Conservation (phyloP, 345 rosid genomes). For the Eucalyptus cloeziana region DNA sequence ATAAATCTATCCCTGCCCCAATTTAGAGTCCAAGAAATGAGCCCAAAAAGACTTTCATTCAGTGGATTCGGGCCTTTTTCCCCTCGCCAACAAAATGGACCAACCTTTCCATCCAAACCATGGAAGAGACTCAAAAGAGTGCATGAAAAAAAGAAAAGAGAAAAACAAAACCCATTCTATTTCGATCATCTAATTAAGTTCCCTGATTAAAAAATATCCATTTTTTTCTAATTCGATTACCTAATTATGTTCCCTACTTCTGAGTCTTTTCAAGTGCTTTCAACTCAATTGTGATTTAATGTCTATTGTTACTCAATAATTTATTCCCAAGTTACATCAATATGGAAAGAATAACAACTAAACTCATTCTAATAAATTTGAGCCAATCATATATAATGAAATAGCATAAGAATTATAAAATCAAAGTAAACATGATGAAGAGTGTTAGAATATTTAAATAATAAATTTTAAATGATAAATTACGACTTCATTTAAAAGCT, state of each 20-base stretch:
- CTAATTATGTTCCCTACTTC: neutral
- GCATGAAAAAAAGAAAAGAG: neutral
- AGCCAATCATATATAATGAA: no score
- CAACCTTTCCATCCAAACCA: neutral
- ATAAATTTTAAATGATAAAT: no score
- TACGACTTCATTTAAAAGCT: fast-evolving
- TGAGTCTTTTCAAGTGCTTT: no score
- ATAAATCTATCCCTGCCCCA: neutral
- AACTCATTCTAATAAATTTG: no score
- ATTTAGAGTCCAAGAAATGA: neutral
- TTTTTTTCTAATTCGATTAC: neutral
- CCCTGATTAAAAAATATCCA: neutral
- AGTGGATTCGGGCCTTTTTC: neutral
- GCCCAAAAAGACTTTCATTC: neutral
- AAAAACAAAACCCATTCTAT: neutral
- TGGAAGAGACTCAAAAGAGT: neutral
- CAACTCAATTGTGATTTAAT: neutral
- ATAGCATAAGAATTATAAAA: no score
- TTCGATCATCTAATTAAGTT: neutral
- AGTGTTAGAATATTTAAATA: no score
- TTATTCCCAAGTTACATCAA: no score
- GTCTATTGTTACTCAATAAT: no score
- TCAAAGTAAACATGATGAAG: fast-evolving
- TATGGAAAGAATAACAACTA: no score
- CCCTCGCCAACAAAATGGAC: neutral